These are phyloP conservation scores for Lepidopterella palustris DNA, from an alignment of 495 filamentous ascomycete genomes.

Conservation along the genomic window DNA sequence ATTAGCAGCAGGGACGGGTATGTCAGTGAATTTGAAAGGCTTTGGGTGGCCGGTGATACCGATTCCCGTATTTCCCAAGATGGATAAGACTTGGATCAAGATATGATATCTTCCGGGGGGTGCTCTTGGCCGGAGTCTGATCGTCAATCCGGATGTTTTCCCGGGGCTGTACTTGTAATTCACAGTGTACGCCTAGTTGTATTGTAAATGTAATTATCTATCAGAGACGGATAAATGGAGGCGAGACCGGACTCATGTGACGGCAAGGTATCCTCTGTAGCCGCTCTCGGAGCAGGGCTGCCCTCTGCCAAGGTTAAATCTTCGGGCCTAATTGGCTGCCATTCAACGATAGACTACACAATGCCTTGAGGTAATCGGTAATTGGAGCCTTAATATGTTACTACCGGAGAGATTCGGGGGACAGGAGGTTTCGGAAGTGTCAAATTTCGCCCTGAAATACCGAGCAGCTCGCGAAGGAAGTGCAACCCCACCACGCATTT, in stretches of 20 bases:
- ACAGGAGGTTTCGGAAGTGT: background rate
- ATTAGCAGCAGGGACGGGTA: background rate
- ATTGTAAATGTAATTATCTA: conserved; percentile 10
- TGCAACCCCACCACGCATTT: background rate
- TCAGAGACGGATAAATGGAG: conserved; percentile 1
- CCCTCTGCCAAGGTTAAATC: background rate
- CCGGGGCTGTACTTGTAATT: background rate
- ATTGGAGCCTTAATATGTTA: conserved; percentile 2
- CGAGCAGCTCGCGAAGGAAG: conserved; percentile 15
- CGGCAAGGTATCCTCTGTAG: conserved; percentile 2
- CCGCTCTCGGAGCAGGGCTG: conserved; percentile 18
- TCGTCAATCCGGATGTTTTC: background rate
- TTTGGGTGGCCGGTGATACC: background rate
- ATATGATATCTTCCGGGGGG: background rate
- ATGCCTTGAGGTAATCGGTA: conserved; percentile 17
- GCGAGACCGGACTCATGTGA: background rate
- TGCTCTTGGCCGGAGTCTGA: background rate
- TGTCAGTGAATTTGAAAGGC: background rate
- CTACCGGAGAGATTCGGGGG: conserved; percentile 25
- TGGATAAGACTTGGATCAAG: background rate
- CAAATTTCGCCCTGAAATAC: conserved; percentile 10
- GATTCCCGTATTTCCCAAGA: background rate
- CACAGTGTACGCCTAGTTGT: conserved; percentile 6
- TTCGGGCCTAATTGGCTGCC: background rate
- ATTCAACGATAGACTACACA: conserved; percentile 1